Base-by-base conservation (phyloP, 148 eudicot species). In the Salicornia ramosissima region DNA sequence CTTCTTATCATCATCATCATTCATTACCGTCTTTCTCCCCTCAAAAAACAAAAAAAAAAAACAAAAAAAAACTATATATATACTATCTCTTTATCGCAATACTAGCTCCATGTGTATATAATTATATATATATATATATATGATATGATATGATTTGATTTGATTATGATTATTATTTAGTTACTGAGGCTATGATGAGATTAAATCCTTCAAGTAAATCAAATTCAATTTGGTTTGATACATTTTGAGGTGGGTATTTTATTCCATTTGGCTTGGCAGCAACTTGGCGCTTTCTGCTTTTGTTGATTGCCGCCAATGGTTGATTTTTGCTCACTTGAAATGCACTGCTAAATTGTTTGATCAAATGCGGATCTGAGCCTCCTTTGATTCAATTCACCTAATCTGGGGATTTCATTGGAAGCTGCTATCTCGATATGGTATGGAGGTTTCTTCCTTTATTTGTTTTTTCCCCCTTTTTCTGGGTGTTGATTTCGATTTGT, bases 311-410 rank as follows among this genome's bases (percentile, higher is more conserved):
- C 40, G 50, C 63, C 69, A 39, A 45, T 45, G 40, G 47, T 21
- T 21, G 18, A 19, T 21, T 33, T 40, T 26, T 33, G 6, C 31
- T 3, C 22, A 8, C 47, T 52, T 22, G 49, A 42, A 55, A 1
- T 33, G 25, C 33, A 10, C 15, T 9, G 6, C n/a, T 25, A 52
- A 22, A 11, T 60, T 29, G 24, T 25, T 64, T 28, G 65, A 65
- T 53, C 40, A 53, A 36, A 61, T 64, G 39, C 51, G 26, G 39
- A 64, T 72, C 69, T 72, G 70, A 72, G 75, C 75, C 75, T 54
- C 75, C 19, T 29, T 25, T 0, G 4, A 53, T 12, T 12, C 16
- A n/a, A n/a, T 7, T 49, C 16, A 49, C 52, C 22, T 4, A 0
- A 15, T 49, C 16, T 18, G 6, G 15, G 52, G 52, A 36, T 36